Conservation (phyloP, 768 basidiomycete species). For the Auriculariales sp. region DNA sequence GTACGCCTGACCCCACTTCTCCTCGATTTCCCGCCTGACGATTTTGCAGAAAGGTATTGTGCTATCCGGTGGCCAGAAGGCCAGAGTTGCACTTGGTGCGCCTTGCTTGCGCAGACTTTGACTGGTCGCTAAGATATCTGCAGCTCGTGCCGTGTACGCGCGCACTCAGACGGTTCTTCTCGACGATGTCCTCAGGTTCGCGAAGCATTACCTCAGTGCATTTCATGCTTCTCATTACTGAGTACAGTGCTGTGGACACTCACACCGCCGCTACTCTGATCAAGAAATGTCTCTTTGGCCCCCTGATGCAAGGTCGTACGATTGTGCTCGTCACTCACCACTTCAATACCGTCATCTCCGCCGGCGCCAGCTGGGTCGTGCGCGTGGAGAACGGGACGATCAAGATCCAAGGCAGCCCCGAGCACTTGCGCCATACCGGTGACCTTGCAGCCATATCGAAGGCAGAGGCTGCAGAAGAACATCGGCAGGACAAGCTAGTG, state of each 20-base stretch:
- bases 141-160: slow-evolving; percentile 11
- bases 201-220: no score
- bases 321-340: slow-evolving; percentile 25
- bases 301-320: slow-evolving; percentile 19
- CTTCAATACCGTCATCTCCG: slow-evolving; percentile 35
- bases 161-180: slow-evolving; percentile 8
- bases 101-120: background rate
- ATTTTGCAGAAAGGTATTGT: slow-evolving; percentile 20
- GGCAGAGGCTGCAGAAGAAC: background rate
- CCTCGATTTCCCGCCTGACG: background rate
- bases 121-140: background rate
- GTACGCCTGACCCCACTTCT: background rate
- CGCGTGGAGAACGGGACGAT: background rate
- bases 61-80: slow-evolving; percentile 11
- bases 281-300: slow-evolving; percentile 20
- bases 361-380: background rate
- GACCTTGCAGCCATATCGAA: background rate
- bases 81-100: background rate
- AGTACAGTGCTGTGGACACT: slow-evolving; percentile 18
- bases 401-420: background rate
- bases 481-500: background rate
- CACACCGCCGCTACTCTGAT: slow-evolving; percentile 21
- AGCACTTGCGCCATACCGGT: background rate
- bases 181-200: slow-evolving; percentile 12
- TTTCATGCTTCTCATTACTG: no score